Conservation (phyloP, 78 protist genomes). For the Monocercomonoides exilis region DNA sequence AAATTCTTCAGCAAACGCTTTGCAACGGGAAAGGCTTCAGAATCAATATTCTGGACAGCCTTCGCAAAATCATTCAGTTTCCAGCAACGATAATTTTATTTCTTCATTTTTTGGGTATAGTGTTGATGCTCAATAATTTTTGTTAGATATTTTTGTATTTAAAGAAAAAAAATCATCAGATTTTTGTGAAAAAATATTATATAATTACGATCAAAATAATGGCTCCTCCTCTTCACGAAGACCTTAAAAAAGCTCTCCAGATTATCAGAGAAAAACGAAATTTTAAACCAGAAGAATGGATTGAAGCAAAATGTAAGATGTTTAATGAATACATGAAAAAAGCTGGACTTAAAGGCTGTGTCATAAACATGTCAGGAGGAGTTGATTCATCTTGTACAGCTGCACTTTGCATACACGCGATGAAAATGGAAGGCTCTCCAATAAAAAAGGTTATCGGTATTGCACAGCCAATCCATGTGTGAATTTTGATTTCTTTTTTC, state of each 20-base stretch:
- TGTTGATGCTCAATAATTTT: no score
- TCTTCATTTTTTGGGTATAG: no score
- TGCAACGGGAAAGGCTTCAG: no score
- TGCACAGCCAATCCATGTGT: conserved; percentile 52
- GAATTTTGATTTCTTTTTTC: not conserved
- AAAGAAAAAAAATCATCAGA: no score
- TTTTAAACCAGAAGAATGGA: conserved; percentile 41
- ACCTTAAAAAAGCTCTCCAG: conserved; percentile 5
- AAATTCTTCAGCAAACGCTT: no score
- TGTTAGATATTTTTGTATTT: no score
- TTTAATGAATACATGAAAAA: conserved; percentile 47
- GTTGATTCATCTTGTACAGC: conserved; percentile 52
- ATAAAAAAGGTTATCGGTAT: conserved; percentile 38
- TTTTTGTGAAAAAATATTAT: no score
- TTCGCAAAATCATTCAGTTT: no score
- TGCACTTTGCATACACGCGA: conserved; percentile 27
- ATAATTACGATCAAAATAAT: not conserved
- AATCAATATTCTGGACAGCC: no score
- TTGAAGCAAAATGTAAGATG: conserved; percentile 33
- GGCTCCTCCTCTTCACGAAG: not conserved
- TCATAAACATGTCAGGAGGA: conserved; percentile 50
- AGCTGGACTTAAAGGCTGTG: conserved; percentile 38
- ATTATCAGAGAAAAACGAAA: conserved; percentile 20
- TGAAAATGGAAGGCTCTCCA: conserved; percentile 32
- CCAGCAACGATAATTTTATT: no score